These are phyloP conservation scores for Candida coleopterorum DNA, from an alignment of 805 yeast species.

Conservation along the genomic window DNA sequence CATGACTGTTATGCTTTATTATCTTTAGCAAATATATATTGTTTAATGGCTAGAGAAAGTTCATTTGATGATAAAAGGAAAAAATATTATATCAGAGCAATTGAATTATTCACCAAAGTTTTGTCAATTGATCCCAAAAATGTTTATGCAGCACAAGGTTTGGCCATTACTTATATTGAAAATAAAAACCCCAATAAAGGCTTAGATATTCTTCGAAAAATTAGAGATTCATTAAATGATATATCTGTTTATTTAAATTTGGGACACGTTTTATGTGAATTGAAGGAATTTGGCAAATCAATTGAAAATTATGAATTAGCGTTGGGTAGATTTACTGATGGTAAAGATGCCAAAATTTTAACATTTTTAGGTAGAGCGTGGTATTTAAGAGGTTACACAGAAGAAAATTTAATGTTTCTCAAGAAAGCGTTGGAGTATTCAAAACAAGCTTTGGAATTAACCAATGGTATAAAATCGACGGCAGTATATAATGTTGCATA, in stretches of 20 bases:
- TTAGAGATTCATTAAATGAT: constrained; percentile 85
- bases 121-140: constrained; percentile 76
- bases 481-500: constrained; percentile 77
- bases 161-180: constrained; percentile 90
- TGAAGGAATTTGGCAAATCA: constrained; percentile 78
- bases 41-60: constrained; percentile 72
- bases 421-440: constrained; percentile 60
- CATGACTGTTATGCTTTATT: constrained; percentile 89
- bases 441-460: constrained; percentile 46
- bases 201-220: constrained; percentile 78
- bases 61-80: constrained; percentile 43
- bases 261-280: constrained; percentile 82
- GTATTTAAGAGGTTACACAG: constrained; percentile 71
- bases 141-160: constrained; percentile 96
- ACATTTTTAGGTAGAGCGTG: constrained; percentile 84
- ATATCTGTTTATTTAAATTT: constrained; percentile 77
- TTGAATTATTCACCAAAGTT: constrained; percentile 86
- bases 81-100: constrained; percentile 82
- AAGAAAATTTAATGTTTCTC: constrained; percentile 58
- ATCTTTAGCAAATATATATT: constrained; percentile 85
- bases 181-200: constrained; percentile 71
- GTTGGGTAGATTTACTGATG: constrained; percentile 55
- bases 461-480: constrained; percentile 34
- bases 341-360: constrained; percentile 60
- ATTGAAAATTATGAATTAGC: constrained; percentile 87